Evolutionary conservation across 2,329 filamentous ascomycete genomes (phyloP).

Genomic region (Zymoseptoria tritici): DNA sequence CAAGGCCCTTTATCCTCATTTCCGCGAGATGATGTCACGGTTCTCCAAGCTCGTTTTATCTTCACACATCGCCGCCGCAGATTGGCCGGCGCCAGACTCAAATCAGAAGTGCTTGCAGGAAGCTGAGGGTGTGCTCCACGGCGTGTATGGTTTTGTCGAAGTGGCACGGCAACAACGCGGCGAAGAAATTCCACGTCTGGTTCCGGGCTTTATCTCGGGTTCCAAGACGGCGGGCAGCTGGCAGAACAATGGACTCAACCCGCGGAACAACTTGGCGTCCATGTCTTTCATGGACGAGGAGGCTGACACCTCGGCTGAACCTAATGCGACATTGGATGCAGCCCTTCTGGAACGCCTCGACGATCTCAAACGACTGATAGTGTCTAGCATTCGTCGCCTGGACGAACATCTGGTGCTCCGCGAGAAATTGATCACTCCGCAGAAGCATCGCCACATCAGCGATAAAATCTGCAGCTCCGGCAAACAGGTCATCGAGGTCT

Average conservation of each 20-base stretch:
- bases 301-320: conserved; percentile 64
- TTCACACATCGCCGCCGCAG: conserved; percentile 91
- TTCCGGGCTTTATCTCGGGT: conserved; percentile 87
- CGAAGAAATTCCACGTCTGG: conserved; percentile 84
- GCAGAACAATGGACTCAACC: conserved; percentile 60
- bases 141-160: conserved; percentile 93
- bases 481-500: conserved; percentile 75
- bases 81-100: conserved; percentile 90
- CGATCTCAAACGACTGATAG: conserved; percentile 74
- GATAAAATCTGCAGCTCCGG: conserved; percentile 75
- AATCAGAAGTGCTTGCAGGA: conserved; percentile 93
- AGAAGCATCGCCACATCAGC: conserved; percentile 70
- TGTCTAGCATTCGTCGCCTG: conserved; percentile 76
- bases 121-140: conserved; percentile 89
- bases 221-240: conserved; percentile 80
- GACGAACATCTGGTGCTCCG: conserved; percentile 73
- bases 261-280: conserved; percentile 56
- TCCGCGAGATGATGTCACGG: conserved; percentile 98
- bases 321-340: conserved; percentile 65
- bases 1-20: conserved; percentile 93
- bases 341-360: conserved; percentile 76
- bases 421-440: conserved; percentile 73
- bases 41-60: conserved; percentile 99
- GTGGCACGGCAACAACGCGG: conserved; percentile 88
- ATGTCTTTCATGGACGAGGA: conserved; percentile 79